Percentiles rank a stretch among this genome's conserved stretches.
Evolutionary conservation across 345 rosid species (phyloP).

Genomic region (Heritiera littoralis): DNA sequence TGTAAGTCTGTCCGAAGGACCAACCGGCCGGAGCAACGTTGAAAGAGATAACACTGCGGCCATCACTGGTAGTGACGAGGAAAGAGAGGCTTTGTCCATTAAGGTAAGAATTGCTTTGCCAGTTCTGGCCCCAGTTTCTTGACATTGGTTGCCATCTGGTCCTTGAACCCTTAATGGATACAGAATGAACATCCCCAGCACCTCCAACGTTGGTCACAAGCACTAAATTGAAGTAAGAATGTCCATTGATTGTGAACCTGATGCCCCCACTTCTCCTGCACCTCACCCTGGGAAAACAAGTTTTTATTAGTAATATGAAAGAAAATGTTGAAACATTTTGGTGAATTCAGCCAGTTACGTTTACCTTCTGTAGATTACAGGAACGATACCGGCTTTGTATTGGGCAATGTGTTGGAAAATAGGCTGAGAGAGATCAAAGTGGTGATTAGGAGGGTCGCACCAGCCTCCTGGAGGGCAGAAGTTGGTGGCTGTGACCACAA

Average conservation of each 20-base stretch:
- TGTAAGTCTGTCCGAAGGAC: conserved; percentile 78
- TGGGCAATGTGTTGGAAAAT: conserved; percentile 65
- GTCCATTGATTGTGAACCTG: conserved; percentile 74
- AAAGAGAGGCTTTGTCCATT: conserved; percentile 76
- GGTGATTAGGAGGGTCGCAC: conserved; percentile 76
- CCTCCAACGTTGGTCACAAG: conserved; percentile 77
- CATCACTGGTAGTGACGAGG: conserved; percentile 62
- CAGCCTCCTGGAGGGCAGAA: conserved; percentile 88
- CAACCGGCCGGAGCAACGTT: conserved; percentile 65
- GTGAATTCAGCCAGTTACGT: neutral
- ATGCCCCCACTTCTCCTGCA: conserved; percentile 73
- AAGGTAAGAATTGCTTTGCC: conserved; percentile 80
- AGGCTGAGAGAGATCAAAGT: conserved; percentile 82
- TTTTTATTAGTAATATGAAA: neutral
- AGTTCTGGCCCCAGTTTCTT: conserved; percentile 87
- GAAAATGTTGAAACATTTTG: neutral
- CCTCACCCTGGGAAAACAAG: conserved; percentile 43
- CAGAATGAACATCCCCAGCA: conserved; percentile 70
- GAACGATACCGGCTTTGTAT: conserved; percentile 70
- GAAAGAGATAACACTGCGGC: conserved; percentile 59
- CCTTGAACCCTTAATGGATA: conserved; percentile 61
- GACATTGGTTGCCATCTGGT: conserved; percentile 71
- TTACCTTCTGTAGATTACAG: conserved; percentile 75
- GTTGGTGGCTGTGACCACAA: conserved; percentile 81
- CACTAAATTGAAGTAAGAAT: conserved; percentile 76